A percentile compares a stretch with the other conserved stretches of the same genome.
These are phyloP conservation scores for Crithidia mellificae DNA, from an alignment of 208 protist species.

Conservation along the genomic window DNA sequence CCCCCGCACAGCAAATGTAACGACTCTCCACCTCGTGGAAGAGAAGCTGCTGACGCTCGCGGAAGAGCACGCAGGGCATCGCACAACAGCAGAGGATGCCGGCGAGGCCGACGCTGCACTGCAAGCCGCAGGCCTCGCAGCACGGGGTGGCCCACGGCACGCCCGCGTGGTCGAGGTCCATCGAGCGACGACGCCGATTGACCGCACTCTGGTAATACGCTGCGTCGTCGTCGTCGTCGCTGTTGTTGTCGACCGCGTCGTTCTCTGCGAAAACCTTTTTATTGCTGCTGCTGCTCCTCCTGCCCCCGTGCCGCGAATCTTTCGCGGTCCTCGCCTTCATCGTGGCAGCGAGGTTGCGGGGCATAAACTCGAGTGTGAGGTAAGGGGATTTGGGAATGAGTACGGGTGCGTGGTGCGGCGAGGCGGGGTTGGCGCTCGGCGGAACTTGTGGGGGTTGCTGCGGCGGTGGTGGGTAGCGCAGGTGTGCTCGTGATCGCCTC, in stretches of 20 bases:
- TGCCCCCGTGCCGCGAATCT: neutral
- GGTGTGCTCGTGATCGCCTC: neutral
- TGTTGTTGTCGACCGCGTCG: neutral
- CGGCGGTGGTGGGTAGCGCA: neutral
- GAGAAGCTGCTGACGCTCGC: constrained; percentile 43
- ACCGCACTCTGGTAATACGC: neutral
- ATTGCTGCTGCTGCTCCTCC: no score
- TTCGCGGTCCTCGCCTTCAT: neutral
- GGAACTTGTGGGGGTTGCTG: neutral
- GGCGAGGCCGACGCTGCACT: constrained; percentile 28
- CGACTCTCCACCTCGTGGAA: constrained; percentile 38
- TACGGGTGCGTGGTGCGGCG: neutral
- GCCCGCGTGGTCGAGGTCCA: neutral
- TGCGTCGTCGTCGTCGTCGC: neutral
- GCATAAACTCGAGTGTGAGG: constrained; percentile 23
- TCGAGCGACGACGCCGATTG: neutral
- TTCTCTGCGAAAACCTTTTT: no score
- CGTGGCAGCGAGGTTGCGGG: neutral
- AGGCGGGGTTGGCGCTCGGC: neutral
- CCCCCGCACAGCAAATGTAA: constrained; percentile 50
- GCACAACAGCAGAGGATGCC: constrained; percentile 37
- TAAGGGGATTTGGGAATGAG: constrained; percentile 29
- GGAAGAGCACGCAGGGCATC: constrained; percentile 42
- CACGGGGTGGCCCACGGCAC: constrained; percentile 29
- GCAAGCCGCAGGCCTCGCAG: constrained; percentile 30